A percentile compares a stretch with the other conserved stretches of the same genome.
These are phyloP conservation scores for Mrakia gelida DNA, from an alignment of 768 basidiomycete genomes.

Conservation along the genomic window DNA sequence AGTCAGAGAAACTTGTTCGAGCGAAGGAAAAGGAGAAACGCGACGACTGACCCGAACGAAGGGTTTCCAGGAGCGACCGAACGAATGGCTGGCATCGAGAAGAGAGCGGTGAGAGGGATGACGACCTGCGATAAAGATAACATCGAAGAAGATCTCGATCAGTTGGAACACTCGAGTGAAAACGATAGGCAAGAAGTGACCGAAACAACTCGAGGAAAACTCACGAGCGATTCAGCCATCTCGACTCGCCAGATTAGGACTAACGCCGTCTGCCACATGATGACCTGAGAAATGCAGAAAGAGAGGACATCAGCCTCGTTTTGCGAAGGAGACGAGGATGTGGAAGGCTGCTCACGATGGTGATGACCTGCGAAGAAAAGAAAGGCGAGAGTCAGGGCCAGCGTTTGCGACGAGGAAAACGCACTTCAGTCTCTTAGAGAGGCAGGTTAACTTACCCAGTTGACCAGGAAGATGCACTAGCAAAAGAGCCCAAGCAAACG, in stretches of 20 bases:
- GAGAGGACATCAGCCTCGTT: too few species aligned
- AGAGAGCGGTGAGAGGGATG: background rate
- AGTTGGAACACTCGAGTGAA: too few species aligned
- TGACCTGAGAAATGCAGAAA: background rate
- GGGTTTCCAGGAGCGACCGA: slow-evolving; percentile 1
- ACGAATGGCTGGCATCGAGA: background rate
- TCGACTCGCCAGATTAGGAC: background rate
- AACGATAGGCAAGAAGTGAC: too few species aligned
- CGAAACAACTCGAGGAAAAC: background rate
- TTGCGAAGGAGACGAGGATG: too few species aligned
- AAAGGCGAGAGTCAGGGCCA: background rate
- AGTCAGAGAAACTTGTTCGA: background rate
- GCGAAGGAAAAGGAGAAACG: background rate
- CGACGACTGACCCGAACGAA: background rate
- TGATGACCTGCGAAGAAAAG: background rate
- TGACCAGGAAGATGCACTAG: slow-evolving; percentile 11
- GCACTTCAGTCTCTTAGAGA: too few species aligned
- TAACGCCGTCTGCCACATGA: background rate
- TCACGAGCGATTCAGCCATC: background rate
- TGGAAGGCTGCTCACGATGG: background rate
- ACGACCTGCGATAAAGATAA: background rate
- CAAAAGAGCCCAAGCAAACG: too few species aligned
- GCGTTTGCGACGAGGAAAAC: background rate
- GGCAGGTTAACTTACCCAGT: background rate
- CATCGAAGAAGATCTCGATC: background rate